Evolutionary conservation across 345 rosid genomes (phyloP).

Genomic region (Brassica nigra): DNA sequence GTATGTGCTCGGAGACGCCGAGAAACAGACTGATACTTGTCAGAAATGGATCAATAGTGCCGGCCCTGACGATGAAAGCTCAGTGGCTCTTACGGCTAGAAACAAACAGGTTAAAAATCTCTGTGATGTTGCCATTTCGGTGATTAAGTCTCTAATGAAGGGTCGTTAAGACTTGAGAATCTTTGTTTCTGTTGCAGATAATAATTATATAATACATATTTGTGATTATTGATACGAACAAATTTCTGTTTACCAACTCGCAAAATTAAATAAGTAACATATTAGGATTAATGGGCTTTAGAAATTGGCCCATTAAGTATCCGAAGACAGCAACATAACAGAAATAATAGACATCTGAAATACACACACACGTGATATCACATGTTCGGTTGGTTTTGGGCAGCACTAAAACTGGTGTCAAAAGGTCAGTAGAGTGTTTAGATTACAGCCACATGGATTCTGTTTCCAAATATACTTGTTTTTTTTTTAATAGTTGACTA

Average conservation of each 20-base stretch:
- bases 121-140: conserved; percentile 67
- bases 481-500: background rate
- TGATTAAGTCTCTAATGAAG: conserved; percentile 51
- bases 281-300: conserved; percentile 27
- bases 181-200: conserved; percentile 11
- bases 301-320: conserved; percentile 28
- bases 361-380: conserved; percentile 42
- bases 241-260: background rate
- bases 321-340: conserved; percentile 37
- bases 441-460: conserved; percentile 40
- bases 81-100: conserved; percentile 52
- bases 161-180: conserved; percentile 29
- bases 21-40: conserved; percentile 63
- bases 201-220: conserved; percentile 2
- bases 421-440: conserved; percentile 28
- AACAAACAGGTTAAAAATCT: conserved; percentile 57
- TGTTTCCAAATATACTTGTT: conserved; percentile 20
- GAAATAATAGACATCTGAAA: conserved; percentile 15
- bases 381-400: conserved; percentile 32
- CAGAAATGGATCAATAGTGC: conserved; percentile 57
- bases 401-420: conserved; percentile 34
- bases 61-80: conserved; percentile 20
- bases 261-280: background rate
- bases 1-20: conserved; percentile 60
- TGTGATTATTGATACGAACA: conserved; percentile 22